These are phyloP conservation scores for Erythrophleum fordii DNA, from an alignment of 306 rosid genomes.

Conservation along the genomic window DNA sequence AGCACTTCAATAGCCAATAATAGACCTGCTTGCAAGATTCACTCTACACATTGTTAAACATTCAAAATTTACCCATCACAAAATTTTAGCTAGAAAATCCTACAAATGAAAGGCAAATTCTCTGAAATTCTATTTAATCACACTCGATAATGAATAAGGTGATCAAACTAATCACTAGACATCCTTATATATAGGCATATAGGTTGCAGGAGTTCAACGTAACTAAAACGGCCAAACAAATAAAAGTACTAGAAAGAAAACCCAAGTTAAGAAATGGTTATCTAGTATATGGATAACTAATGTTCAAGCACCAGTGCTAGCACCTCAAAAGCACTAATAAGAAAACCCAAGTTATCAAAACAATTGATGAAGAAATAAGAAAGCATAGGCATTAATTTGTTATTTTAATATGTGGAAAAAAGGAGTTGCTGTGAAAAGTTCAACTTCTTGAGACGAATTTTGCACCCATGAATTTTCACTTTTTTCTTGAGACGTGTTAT, in stretches of 20 bases:
- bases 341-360: not conserved
- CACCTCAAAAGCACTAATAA: too few species aligned
- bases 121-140: not conserved
- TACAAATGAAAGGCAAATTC: not conserved
- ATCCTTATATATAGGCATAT: not conserved
- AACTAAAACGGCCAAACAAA: not conserved
- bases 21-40: conserved; percentile 55
- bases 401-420: too few species aligned
- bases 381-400: not conserved
- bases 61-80: not conserved
- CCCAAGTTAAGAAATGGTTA: too few species aligned
- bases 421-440: too few species aligned
- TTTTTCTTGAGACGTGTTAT: too few species aligned
- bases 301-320: too few species aligned
- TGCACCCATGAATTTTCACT: too few species aligned
- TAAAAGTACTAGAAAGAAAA: too few species aligned
- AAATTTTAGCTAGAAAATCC: not conserved
- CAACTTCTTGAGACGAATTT: too few species aligned
- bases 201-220: not conserved
- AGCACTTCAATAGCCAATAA: conserved; percentile 64
- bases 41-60: conserved; percentile 5
- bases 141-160: not conserved
- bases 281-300: too few species aligned
- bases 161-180: not conserved
- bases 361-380: not conserved